Conservation (phyloP, 2,329 filamentous ascomycete genomes). For the Acrocalymma vagum region DNA sequence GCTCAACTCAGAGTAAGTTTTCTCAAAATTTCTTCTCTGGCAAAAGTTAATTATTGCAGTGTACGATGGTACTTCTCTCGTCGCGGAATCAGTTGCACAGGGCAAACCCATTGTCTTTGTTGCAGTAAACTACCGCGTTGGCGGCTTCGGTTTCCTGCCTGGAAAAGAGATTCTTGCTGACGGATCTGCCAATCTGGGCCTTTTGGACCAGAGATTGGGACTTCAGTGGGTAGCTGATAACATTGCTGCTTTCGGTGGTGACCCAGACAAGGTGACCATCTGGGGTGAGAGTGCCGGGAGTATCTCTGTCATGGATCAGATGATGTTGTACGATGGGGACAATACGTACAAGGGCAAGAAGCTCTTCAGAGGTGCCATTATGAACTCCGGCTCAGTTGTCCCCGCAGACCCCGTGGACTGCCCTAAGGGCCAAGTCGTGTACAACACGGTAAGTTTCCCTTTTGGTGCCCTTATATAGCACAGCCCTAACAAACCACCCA, state of each 20-base stretch:
- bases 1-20: constrained; percentile 28
- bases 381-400: constrained; percentile 60
- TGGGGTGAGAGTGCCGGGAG: constrained; percentile 70
- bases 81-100: constrained; percentile 53
- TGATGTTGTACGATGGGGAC: constrained; percentile 76
- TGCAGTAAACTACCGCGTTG: constrained; percentile 79
- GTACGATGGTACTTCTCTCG: constrained; percentile 52
- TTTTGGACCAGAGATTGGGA: constrained; percentile 76
- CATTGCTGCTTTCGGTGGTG: constrained; percentile 79
- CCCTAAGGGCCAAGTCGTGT: constrained; percentile 69
- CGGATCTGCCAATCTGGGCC: constrained; percentile 74
- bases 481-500: constrained; percentile 63
- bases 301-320: constrained; percentile 80
- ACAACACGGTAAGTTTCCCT: constrained; percentile 52
- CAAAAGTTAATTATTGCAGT: constrained; percentile 30
- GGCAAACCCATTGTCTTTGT: constrained; percentile 77
- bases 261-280: constrained; percentile 79
- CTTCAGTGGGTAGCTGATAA: constrained; percentile 82
- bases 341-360: constrained; percentile 77
- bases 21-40: constrained; percentile 34
- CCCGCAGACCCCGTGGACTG: constrained; percentile 67
- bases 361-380: constrained; percentile 79
- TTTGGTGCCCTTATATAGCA: constrained; percentile 36
- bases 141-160: constrained; percentile 77
- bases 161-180: constrained; percentile 73